phyloP scores from a whole-genome alignment of 176 grass and related monocot species.

The Bonia amplexicaulis region DNA sequence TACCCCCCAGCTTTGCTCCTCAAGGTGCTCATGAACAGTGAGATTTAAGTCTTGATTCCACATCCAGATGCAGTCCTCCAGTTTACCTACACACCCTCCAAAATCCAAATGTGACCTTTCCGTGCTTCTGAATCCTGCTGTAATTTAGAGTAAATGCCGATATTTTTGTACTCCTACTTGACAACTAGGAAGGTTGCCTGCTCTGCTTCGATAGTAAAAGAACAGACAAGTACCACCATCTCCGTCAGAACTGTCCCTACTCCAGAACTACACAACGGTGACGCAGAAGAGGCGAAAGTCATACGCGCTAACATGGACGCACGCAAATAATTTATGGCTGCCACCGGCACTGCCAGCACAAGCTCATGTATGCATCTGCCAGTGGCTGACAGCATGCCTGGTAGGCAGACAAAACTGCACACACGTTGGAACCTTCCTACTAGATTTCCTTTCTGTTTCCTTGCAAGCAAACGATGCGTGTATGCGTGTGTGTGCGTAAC shows the following conservation, averaged over 20 bases:
- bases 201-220: slow-evolving; percentile 2
- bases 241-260: not conserved
- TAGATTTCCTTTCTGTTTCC: not conserved
- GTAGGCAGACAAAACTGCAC: not conserved
- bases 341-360: not conserved
- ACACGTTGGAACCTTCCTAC: slow-evolving; percentile 5
- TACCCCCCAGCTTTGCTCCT: slow-evolving; percentile 4
- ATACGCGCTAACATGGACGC: not conserved
- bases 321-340: not conserved
- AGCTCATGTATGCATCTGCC: slow-evolving; percentile 3
- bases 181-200: slow-evolving; percentile 10
- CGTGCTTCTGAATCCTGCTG: not conserved
- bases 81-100: not conserved
- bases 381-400: not conserved
- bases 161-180: not conserved
- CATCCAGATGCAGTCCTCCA: not conserved
- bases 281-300: slow-evolving; percentile 6
- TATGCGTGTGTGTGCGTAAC: not conserved
- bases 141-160: not conserved
- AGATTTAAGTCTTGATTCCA: not conserved
- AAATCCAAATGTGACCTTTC: not conserved
- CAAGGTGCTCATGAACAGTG: not conserved
- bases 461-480: not conserved
- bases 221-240: not conserved
- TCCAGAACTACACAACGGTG: slow-evolving; percentile 20